These are phyloP conservation scores for Curvularia verruculosa DNA, from an alignment of 2,329 filamentous ascomycete species.

Conservation along the genomic window DNA sequence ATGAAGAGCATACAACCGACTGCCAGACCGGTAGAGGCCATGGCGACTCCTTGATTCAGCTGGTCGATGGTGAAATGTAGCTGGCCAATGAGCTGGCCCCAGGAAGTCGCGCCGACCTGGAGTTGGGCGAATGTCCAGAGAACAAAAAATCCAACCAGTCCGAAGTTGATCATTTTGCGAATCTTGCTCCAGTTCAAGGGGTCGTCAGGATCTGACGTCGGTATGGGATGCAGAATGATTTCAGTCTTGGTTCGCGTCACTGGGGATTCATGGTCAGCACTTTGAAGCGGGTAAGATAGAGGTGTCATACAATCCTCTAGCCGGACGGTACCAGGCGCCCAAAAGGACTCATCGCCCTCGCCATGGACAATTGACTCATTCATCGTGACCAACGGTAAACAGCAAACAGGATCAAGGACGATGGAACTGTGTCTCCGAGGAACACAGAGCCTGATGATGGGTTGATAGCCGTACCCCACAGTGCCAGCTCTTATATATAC, in stretches of 20 bases:
- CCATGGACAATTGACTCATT: neutral
- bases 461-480: neutral
- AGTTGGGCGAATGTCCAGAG: slow-evolving; percentile 52
- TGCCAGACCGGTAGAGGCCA: slow-evolving; percentile 51
- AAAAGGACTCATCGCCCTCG: slow-evolving; percentile 13
- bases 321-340: slow-evolving; percentile 18
- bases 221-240: slow-evolving; percentile 18
- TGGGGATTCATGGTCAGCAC: slow-evolving; percentile 5
- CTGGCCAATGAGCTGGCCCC: slow-evolving; percentile 52
- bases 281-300: neutral
- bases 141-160: slow-evolving; percentile 52
- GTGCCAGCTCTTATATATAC: slow-evolving; percentile 2
- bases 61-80: slow-evolving; percentile 49
- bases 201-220: slow-evolving; percentile 20
- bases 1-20: slow-evolving; percentile 54
- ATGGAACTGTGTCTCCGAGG: neutral
- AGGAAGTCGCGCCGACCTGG: slow-evolving; percentile 51
- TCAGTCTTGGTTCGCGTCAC: slow-evolving; percentile 8
- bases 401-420: neutral
- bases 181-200: slow-evolving; percentile 51
- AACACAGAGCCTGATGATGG: neutral
- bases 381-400: neutral
- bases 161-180: slow-evolving; percentile 53
- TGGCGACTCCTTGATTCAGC: slow-evolving; percentile 56
- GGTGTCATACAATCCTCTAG: slow-evolving; percentile 14